Base-by-base conservation (phyloP, 1,139 yeast genomes). In the Pichia sp. region DNA sequence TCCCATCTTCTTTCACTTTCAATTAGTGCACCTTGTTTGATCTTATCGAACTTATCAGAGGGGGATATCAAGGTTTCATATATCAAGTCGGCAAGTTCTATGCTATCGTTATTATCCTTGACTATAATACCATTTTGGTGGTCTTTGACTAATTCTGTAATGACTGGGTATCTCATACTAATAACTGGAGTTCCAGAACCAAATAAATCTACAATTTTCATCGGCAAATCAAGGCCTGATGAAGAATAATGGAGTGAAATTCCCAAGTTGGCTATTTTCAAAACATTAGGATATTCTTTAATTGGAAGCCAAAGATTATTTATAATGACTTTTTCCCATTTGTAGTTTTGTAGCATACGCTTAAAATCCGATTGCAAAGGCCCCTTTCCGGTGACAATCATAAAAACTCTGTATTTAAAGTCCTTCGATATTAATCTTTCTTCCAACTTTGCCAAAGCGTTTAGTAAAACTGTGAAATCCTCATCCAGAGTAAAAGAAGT, bases 401-500 rank as follows among this genome's bases (percentile, higher is more conserved):
- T 75, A 35, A 79, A 64, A 2, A 92, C 55, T 3, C 73, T 73
- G 1, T 85, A 82, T 3, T 69, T 55, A 0, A 44, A 41, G 44
- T 57, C 57, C 26, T 52, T 40, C 27, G 42, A 50, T 3, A 29
- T 10, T n/a, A 60, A 36, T 27, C 59, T 54, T 41, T 62, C 50
- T 46, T 85, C 94, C 54, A 86, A 82, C 16, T 62, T 52, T 44
- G 73, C 72, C 47, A 92, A 68, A 0, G 95, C 88, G 23, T 81
- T 77, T 23, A 92, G 64, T 26, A 94, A 66, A 33, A 85, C 65
- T 40, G 68, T 68, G 48, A 92, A 77, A 60, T 94, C 95, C 64
- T 94, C 99, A 61, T 94, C 99, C 0, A 95, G 94, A 0, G 98
- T 92, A 61, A 88, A 94, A 1, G 97, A 87, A 0, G 99, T 92